Evolutionary conservation across 805 yeast genomes (phyloP), one percentile per base, ranked within the genome.

Genomic region (Yarrowia alimentaria): DNA sequence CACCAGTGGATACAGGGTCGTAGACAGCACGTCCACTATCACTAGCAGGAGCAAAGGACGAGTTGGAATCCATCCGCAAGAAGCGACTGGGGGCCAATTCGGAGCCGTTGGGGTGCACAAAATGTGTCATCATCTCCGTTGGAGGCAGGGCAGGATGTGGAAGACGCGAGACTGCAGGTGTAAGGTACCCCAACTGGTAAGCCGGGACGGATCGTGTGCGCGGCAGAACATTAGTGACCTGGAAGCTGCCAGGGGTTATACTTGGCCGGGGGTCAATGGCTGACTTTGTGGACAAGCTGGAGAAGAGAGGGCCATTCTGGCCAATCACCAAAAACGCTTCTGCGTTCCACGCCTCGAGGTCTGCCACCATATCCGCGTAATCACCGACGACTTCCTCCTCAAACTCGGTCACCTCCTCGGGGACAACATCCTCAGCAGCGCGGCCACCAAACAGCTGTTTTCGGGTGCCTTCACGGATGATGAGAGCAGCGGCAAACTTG

Each of bases 291-390:
- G 78, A 74, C 28, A 83, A 67, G 0, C 95, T 83, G 5, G 95
- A 76, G 62, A 93, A 91, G 43, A 93, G 70, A 11, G 96, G 95
- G 31, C 82, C 88, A 32, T 77, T 76, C 14, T 77, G 76, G 3
- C 84, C 79, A 8, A 77, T 67, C 25, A 82, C 65, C 53, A 74
- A 77, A 55, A 77, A 74, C 0, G 89, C 78, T 64, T 90, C 93
- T 70, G 95, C 96, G 61, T 87, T 88, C 90, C 93, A 86, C 59
- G 85, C 81, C 58, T 77, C 79, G 68, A 85, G 83, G 58, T 78
- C 81, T 57, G 81, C 74, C 69, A 84, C 57, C 22, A 67, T 55
- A 7, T 56, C 54, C 11, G 56, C 55, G 56, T 62, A 62, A 6
- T 64, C 66, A 20, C 48, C 56, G 45, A 55, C 34, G 9, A 57